Evolutionary conservation across 495 filamentous ascomycete species (phyloP), one percentile per base, ranked within the genome.

Genomic region (Aspergillus heteromorphus): DNA sequence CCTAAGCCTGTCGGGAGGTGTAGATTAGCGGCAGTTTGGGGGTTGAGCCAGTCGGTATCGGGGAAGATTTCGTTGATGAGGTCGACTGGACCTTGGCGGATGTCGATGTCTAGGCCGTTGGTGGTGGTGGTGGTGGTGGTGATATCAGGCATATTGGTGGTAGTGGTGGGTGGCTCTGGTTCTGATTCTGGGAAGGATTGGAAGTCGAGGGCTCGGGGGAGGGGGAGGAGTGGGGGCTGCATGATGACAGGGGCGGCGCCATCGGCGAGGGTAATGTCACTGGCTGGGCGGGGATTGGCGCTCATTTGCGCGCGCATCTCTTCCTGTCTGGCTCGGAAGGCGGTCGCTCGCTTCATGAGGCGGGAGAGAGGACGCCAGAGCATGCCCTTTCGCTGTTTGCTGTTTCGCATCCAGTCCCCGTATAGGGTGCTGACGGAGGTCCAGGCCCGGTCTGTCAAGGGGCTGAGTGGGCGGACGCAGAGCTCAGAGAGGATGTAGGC

Each of bases 381-480:
- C 65, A 81, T 83, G 10, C 79, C 81, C 36, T 79, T 81, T 57
- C 77, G 81, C 17, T 84, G 73, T 21, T 77, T 80, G 23, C 76
- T 67, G 0, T 73, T 68, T 19, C 72, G 71, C 8, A 78, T 76
- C 66, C 79, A 80, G 19, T 73, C 70, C 36, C 74, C 68, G 60
- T 86, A 88, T 1, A 84, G 70, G 0, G 69, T 65, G 48, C 84
- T 83, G 8, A 97, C 73, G 0, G 88, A 87, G 11, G 70, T 68
- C 92, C 92, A 97, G 2, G 87, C 91, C 3, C 92, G 81, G 50
- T 95, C 87, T 1, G 88, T 87, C 11, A 87, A 52, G 59, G 84
- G 83, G 45, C 84, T 77, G 30, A 77, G 79, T 17, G 86, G 83
- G 19, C 89, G 83, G 20, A 87, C 80, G 61, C 86, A 87, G 4